Evolutionary conservation across 2,329 filamentous ascomycete species (phyloP).

Genomic region (Chaetomium sp.): DNA sequence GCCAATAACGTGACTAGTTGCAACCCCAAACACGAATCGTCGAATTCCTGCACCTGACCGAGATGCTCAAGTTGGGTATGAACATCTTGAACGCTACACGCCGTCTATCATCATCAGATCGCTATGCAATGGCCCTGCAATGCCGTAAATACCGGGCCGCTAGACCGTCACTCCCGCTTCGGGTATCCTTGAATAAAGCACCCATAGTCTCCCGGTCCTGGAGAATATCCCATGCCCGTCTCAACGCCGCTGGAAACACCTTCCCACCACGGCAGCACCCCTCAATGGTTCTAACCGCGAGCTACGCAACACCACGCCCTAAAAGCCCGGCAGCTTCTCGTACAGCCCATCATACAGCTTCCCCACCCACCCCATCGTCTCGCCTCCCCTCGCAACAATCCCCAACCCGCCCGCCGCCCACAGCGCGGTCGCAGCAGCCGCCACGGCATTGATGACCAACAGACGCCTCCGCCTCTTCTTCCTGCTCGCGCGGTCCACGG

Average conservation of each 20-base stretch:
- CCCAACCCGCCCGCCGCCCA: constrained; percentile 84
- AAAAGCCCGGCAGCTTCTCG: constrained; percentile 36
- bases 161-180: background rate
- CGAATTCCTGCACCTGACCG: background rate
- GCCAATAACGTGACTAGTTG: too few relatives aligned
- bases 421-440: constrained; percentile 59
- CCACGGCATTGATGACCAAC: constrained; percentile 70
- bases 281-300: background rate
- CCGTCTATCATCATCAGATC: constrained; percentile 18
- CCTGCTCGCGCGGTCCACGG: constrained; percentile 49
- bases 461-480: constrained; percentile 65
- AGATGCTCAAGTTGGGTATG: background rate
- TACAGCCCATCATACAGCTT: constrained; percentile 77
- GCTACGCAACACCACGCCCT: background rate
- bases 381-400: constrained; percentile 72
- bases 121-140: constrained; percentile 22
- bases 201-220: background rate
- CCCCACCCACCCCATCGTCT: constrained; percentile 75
- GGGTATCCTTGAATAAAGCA: constrained; percentile 7
- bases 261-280: background rate
- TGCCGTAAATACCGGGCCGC: constrained; percentile 8
- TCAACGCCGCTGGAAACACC: background rate
- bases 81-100: constrained; percentile 8
- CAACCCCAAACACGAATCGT: background rate
- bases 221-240: background rate